phyloP scores from a whole-genome alignment of 495 filamentous ascomycete species.

The Evernia prunastri region DNA sequence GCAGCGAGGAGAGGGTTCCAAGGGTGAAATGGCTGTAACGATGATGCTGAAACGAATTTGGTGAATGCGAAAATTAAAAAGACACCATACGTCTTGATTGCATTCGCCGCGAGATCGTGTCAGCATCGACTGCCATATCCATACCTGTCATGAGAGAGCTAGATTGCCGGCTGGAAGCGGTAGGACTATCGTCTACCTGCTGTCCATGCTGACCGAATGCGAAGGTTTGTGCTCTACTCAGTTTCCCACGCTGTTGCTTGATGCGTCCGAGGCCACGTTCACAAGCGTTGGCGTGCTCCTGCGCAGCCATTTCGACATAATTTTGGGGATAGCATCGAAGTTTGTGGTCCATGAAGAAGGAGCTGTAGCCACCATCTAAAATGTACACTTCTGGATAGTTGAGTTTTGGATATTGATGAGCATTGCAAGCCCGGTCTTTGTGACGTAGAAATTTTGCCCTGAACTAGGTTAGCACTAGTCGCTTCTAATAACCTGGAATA shows the following conservation, averaged over 20 bases:
- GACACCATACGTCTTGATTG: constrained; percentile 66
- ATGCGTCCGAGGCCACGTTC: constrained; percentile 91
- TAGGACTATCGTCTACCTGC: constrained; percentile 73
- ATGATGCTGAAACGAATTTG: not conserved
- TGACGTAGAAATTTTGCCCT: constrained; percentile 77
- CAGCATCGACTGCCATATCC: constrained; percentile 48
- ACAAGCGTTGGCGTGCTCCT: constrained; percentile 82
- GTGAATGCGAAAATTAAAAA: constrained; percentile 40
- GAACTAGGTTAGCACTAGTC: constrained; percentile 20
- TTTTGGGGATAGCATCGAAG: constrained; percentile 82
- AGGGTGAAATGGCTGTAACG: not conserved
- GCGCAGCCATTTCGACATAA: constrained; percentile 90
- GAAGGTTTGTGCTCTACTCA: constrained; percentile 87
- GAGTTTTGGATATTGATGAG: constrained; percentile 74
- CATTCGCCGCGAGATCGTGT: constrained; percentile 49
- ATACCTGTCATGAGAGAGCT: constrained; percentile 34
- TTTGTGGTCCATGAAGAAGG: constrained; percentile 75
- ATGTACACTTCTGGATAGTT: constrained; percentile 96
- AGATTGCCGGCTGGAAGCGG: constrained; percentile 51
- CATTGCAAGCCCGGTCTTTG: constrained; percentile 76
- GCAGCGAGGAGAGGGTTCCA: not conserved
- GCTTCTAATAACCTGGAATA: not conserved
- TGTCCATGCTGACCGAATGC: constrained; percentile 69
- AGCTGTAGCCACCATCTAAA: constrained; percentile 90
- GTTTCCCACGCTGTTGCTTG: constrained; percentile 65